Conservation (phyloP, 2,329 filamentous ascomycete genomes). For the Juglanconis oblonga region DNA sequence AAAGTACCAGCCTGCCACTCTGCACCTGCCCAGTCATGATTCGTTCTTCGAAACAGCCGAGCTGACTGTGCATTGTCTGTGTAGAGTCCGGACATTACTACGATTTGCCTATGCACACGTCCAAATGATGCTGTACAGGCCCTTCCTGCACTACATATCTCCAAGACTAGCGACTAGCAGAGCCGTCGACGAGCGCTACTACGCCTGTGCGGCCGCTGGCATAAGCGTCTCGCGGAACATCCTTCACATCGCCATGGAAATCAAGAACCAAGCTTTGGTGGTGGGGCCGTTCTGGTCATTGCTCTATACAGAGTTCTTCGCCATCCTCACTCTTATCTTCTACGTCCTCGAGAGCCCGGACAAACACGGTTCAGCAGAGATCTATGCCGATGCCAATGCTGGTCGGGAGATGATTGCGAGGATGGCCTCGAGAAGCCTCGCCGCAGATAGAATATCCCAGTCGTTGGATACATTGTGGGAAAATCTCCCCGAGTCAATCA, state of each 20-base stretch:
- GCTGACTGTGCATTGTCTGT: not conserved
- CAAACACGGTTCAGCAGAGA: conserved; percentile 70
- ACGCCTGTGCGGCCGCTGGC: conserved; percentile 65
- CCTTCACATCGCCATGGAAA: conserved; percentile 75
- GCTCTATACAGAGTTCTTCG: conserved; percentile 80
- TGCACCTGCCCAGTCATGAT: not conserved
- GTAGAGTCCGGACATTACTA: conserved; percentile 68
- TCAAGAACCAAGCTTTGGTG: conserved; percentile 71
- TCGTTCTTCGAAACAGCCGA: conserved; percentile 18
- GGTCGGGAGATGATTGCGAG: conserved; percentile 79
- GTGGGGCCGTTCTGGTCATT: conserved; percentile 85
- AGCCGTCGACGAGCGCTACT: conserved; percentile 71
- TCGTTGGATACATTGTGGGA: conserved; percentile 79
- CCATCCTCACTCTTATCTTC: conserved; percentile 74
- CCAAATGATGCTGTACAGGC: conserved; percentile 78
- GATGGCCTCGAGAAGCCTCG: conserved; percentile 79
- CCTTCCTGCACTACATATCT: conserved; percentile 81
- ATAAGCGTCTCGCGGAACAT: conserved; percentile 68
- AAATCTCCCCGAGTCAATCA: conserved; percentile 71
- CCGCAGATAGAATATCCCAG: conserved; percentile 79
- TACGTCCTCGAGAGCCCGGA: conserved; percentile 79
- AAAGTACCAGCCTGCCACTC: not conserved
- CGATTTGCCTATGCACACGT: conserved; percentile 80
- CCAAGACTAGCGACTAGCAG: conserved; percentile 54
- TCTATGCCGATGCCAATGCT: conserved; percentile 79